Base-by-base conservation (phyloP, 2,329 filamentous ascomycete genomes). In the Botrytis hyacinthi region DNA sequence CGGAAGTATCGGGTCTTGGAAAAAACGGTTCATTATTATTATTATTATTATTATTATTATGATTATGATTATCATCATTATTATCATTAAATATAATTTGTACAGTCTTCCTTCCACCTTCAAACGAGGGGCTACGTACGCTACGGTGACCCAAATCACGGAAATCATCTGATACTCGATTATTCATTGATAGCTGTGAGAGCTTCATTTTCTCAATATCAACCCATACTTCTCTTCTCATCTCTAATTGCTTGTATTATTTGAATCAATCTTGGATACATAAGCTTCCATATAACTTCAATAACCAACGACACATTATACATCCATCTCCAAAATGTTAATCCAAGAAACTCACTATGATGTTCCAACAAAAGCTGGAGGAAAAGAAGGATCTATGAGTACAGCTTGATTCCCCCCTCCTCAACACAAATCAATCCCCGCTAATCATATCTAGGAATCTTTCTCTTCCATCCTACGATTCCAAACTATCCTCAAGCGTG, bases 401-500 rank as follows among this genome's bases (percentile, higher is more conserved):
- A 73, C 68, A 67, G 8, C 29, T 26, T 72, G n/a, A 72, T 20
- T 35, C 62, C 69, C 46, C 70, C 46, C 73, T 60, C 57, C 46
- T 42, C 35, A 65, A 37, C 37, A 44, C 6, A 9, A 26, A 3
- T n/a, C 42, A 29, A 48, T 16, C 12, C 48, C 26, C 14, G n/a
- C 35, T 69, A 42, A 63, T 29, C 29, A 12, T 37, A 59, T 54
- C 60, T 81, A 97, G 94, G 94, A 77, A 92, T 97, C 80, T 97
- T 95, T 83, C 81, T 97, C 81, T 97, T 95, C 83, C 93, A 97
- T 81, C 95, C 95, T 12, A 90, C 89, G 22, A 91, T 98, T 77
- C 89, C 93, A 0, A 91, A 92, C 74, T 97, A 97, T 81, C 94
- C 95, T 42, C 91, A 96, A 77, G 95, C 95, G 83, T 94, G 90